A percentile compares a stretch with the other conserved stretches of the same genome.
Conservation (phyloP, 768 basidiomycete genomes). For the Thelephora aurantiotincta region DNA sequence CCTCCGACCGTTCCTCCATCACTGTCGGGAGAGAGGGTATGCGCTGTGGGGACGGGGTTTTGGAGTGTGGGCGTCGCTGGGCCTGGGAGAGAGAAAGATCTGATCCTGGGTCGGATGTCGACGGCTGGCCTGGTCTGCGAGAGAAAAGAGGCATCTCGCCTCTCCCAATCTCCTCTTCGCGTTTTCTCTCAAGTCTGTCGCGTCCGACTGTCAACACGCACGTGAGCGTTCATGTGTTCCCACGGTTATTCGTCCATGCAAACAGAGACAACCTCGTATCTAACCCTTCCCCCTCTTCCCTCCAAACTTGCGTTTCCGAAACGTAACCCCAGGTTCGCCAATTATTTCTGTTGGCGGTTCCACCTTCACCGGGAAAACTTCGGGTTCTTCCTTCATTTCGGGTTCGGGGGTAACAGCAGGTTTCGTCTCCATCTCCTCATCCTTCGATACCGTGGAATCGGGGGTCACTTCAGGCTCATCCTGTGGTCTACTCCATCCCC, state of each 20-base stretch:
- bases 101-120: background rate
- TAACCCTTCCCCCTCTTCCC: background rate
- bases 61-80: background rate
- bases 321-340: slow-evolving; percentile 9
- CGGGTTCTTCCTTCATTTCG: slow-evolving; percentile 7
- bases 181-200: background rate
- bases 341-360: slow-evolving; percentile 2
- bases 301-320: slow-evolving; percentile 14
- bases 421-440: slow-evolving; percentile 1
- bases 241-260: background rate
- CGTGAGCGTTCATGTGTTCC: background rate
- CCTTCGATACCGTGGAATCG: background rate
- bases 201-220: background rate
- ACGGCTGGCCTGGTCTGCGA: background rate
- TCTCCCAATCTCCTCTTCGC: background rate
- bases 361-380: slow-evolving; percentile 1
- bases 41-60: slow-evolving; percentile 6
- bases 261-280: background rate
- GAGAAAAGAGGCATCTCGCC: background rate
- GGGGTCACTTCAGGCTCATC: slow-evolving; percentile 3
- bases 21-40: slow-evolving; percentile 12
- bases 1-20: slow-evolving; percentile 13
- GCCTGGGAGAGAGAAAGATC: background rate
- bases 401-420: background rate
- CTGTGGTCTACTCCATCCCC: slow-evolving; percentile 16